A percentile compares a stretch with the other conserved stretches of the same genome.
Conservation (phyloP, 805 yeast species). For the Lipomyces sp. region DNA sequence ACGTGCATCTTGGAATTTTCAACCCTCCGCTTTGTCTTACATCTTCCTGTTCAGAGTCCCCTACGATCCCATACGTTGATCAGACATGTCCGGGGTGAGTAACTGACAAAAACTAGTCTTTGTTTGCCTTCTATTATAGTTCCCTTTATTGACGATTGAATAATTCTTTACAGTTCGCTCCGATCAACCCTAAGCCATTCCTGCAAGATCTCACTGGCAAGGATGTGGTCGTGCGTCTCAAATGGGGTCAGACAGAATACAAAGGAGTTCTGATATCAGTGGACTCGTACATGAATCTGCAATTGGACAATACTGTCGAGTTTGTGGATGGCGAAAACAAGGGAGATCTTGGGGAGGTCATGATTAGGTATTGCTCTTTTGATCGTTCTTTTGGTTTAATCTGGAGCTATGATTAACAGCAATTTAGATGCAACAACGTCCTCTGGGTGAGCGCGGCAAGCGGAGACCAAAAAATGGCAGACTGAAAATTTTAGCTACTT, state of each 20-base stretch:
- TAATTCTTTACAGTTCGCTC: conserved; percentile 44
- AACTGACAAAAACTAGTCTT: too few species aligned
- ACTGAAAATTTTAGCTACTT: not conserved
- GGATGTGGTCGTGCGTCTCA: conserved; percentile 70
- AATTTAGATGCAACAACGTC: conserved; percentile 79
- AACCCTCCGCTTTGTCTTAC: too few species aligned
- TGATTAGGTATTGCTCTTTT: conserved; percentile 45
- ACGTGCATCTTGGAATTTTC: too few species aligned
- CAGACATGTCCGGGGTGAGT: too few species aligned
- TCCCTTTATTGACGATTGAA: too few species aligned
- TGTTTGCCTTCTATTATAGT: too few species aligned
- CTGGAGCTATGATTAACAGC: not conserved
- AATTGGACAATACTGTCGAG: conserved; percentile 61
- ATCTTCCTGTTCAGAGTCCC: too few species aligned
- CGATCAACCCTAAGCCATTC: conserved; percentile 88
- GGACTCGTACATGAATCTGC: conserved; percentile 90
- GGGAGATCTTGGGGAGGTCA: conserved; percentile 67
- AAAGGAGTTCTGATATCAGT: conserved; percentile 72
- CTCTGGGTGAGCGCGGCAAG: conserved; percentile 50
- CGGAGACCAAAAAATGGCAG: conserved; percentile 16
- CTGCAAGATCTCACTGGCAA: conserved; percentile 70
- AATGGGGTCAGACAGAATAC: conserved; percentile 89
- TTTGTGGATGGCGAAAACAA: conserved; percentile 48
- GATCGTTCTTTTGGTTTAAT: not conserved
- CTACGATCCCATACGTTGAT: too few species aligned